phyloP scores from a whole-genome alignment of 495 filamentous ascomycete species.

The Aspergillus indologenus region DNA sequence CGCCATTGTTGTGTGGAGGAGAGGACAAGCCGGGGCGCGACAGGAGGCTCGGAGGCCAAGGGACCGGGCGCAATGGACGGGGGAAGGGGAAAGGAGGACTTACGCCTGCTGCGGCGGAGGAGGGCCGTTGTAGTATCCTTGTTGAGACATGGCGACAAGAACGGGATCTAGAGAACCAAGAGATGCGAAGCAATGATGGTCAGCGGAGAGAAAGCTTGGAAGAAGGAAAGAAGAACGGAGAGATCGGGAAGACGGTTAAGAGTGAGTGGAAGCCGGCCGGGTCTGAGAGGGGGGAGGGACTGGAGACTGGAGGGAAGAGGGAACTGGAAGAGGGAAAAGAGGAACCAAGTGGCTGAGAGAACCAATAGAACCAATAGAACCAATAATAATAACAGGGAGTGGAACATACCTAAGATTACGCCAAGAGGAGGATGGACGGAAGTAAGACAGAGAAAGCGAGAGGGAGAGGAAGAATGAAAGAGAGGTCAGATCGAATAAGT shows the following conservation, averaged over 20 bases:
- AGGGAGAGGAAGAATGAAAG: conserved; percentile 5
- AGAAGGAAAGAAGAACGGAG: conserved; percentile 1
- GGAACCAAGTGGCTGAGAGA: neutral
- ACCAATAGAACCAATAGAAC: too few species aligned
- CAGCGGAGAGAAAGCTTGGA: conserved; percentile 3
- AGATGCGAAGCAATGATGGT: conserved; percentile 4
- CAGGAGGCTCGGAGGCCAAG: neutral
- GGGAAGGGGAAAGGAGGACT: conserved; percentile 11
- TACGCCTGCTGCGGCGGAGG: conserved; percentile 29
- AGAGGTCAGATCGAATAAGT: conserved; percentile 8
- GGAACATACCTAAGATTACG: conserved; percentile 20
- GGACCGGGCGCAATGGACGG: conserved; percentile 1
- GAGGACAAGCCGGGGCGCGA: neutral
- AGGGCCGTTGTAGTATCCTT: conserved; percentile 23
- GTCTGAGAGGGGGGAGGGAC: neutral
- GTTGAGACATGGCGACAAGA: conserved; percentile 18
- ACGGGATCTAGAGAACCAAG: neutral
- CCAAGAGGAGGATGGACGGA: conserved; percentile 19
- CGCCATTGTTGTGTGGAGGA: neutral
- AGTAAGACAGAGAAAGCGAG: conserved; percentile 24
- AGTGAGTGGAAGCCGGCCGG: neutral
- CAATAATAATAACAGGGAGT: conserved; percentile 13
- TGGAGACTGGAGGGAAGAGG: too few species aligned
- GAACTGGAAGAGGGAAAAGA: conserved; percentile 11
- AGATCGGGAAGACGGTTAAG: conserved; percentile 1